Evolutionary conservation across 2,329 filamentous ascomycete genomes (phyloP), one percentile per base, ranked within the genome.

Genomic region (Claviceps cyperi): DNA sequence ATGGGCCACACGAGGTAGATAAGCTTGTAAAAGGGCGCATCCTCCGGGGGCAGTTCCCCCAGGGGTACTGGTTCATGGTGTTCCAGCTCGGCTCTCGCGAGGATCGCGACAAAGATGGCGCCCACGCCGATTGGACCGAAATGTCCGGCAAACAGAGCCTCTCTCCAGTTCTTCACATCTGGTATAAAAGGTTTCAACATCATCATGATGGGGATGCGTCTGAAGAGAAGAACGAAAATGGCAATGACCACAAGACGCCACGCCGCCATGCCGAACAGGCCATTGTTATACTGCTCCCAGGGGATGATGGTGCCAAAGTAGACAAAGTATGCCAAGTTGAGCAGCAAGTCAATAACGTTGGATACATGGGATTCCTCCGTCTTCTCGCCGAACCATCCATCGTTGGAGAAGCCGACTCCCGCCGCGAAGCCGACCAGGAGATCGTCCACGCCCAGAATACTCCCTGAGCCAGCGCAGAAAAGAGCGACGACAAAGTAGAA

Each of bases 341-440:
- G 82, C 53, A 98, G 73, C 64, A 98, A 69, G 73, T 98, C 92
- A 62, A 98, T 98, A 64, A 98, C 92, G 79, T 98, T 97, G 65
- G 91, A 97, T 9, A 98, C 92, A 64, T 97, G 92, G 0, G 92
- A 91, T 66, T 98, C 92, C 64, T 98, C 92, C 0, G 92, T 98
- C 74, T 96, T 96, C 62, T 96, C 86, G 15, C 86, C 86, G 60
- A 98, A 98, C 92, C 92, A 98, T 56, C 92, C 92, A 62, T 98
- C 92, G 66, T 98, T 98, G 58, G 90, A 96, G 72, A 98, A 98
- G 50, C 92, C 92, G n/a, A 98, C 92, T 51, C 92, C 92, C 50
- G 86, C 88, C 14, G 91, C 83, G 61, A 98, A 98, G 39, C 92
- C 92, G 39, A 98, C 87, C 3, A 98, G 78, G 47, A 98, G 70